Evolutionary conservation across 257 asterid species (phyloP), one percentile per base, ranked within the genome.

Genomic region (Primulina eburnea): DNA sequence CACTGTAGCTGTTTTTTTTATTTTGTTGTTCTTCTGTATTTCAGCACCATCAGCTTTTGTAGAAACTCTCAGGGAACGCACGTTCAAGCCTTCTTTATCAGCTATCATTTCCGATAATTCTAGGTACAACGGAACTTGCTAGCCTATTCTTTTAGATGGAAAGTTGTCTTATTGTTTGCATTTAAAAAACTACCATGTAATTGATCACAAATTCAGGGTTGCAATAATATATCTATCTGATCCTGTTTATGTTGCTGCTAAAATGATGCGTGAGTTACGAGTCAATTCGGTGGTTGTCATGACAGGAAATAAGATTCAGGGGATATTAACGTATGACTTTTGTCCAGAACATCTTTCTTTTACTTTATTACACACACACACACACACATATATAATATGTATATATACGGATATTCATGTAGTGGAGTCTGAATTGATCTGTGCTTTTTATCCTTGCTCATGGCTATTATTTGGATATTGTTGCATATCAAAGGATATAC

Each of bases 21-120:
- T 37, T 43, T 74, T 53, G n/a, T n/a, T n/a, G 50, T 67, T 68
- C 71, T 33, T 73, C 71, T 61, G 47, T 74, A 29, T 80, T 80
- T 75, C 97, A 92, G 97, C 95, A 58, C 94, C 98, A 68, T 80
- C 89, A 33, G 90, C 90, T 71, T 88, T 90, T 68, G 85, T 92
- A 53, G 98, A 88, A 80, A 86, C 92, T 20, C 89, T 92, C 29
- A 87, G 95, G 84, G 98, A 92, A 72, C 93, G 89, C 58, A 89
- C 88, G 89, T 88, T 90, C 88, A 90, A 92, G 86, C 98, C 98
- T 38, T 83, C 97, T 59, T 84, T 92, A 66, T 92, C 97, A 71
- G 77, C 90, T 38, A 75, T 92, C 78, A 78, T 92, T 67, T 76
- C 97, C 17, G 98, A 90, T 50, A 81, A 38, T 82, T 72, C 92